Conservation (phyloP, 805 yeast genomes). For the Wickerhamomyces alni region DNA sequence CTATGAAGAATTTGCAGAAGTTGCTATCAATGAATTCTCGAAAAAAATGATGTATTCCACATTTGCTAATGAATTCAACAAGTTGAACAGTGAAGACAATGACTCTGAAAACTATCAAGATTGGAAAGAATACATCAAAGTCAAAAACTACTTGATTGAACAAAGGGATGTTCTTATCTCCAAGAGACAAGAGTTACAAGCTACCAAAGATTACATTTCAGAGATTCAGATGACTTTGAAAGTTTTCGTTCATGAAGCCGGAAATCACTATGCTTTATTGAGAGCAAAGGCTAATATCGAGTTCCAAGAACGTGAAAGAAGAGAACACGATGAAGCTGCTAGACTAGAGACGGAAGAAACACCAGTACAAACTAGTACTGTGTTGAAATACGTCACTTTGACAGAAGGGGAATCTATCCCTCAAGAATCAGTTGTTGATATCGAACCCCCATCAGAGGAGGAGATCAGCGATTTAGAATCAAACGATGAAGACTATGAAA, state of each 20-base stretch:
- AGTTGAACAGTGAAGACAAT: conserved; percentile 18
- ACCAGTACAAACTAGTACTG: conserved; percentile 13
- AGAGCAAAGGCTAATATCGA: conserved; percentile 54
- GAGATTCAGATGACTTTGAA: conserved; percentile 36
- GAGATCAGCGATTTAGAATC: conserved; percentile 8
- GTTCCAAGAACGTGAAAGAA: conserved; percentile 48
- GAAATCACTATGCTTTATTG: conserved; percentile 49
- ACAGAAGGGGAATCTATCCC: conserved; percentile 13
- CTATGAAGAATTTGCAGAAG: conserved; percentile 69
- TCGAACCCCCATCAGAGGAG: conserved; percentile 10
- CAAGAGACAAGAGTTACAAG: conserved; percentile 26
- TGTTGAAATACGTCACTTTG: conserved; percentile 7
- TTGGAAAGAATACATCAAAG: conserved; percentile 55
- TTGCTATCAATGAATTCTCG: conserved; percentile 58
- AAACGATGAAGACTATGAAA: conserved; percentile 7
- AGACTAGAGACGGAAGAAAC: conserved; percentile 13
- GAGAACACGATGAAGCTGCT: conserved; percentile 25
- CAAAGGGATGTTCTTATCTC: conserved; percentile 47
- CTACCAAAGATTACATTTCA: conserved; percentile 27
- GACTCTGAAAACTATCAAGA: conserved; percentile 36
- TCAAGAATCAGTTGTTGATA: conserved; percentile 11
- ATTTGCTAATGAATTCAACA: conserved; percentile 19
- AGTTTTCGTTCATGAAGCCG: conserved; percentile 51
- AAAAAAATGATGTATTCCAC: conserved; percentile 43
- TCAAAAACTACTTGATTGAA: conserved; percentile 48